Evolutionary conservation across 1,284 basidiomycete species (phyloP), one percentile per base, ranked within the genome.

Genomic region (Anthracocystis setariae): DNA sequence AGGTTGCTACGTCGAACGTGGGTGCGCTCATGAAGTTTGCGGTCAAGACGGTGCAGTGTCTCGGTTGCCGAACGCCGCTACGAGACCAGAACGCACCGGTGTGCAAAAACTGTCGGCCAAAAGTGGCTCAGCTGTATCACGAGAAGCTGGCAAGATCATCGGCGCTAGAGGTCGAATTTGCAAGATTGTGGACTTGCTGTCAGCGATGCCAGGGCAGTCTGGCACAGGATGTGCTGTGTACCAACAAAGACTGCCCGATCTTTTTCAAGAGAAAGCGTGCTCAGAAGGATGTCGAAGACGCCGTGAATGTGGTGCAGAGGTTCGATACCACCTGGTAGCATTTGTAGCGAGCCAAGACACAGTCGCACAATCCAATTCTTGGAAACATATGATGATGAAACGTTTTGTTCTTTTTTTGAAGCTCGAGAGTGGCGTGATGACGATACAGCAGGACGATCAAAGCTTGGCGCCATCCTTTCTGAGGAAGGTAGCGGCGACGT

Each of bases 241-340:
- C 92, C 0, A 95, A 92, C 80, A 94, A 92, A 80, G 95, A 98
- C 84, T 98, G 95, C 76, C 95, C 95, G 0, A 98, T 98, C 69
- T 98, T 94, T 84, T 98, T 98, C 83, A 93, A 95, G 89, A 86
- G 95, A 15, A 79, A 79, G 51, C 65, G 78, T 15, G 78, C 74
- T 5, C 78, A 79, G 43, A 78, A 76, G 66, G 78, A 79, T 46
- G 75, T 71, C 15, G 78, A 79, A 48, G 78, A 79, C 38, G 74
- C 74, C 1, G 70, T 64, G 5, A 40, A 64, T 3, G 74, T 77
- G 8, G 55, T 79, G 23, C 70, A 79, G 51, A 66, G 78, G 5
- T 79, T 79, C 45, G 76, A 79, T 56, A 67, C 62, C 1, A 47
- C 61, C 0, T 76, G 74, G 74, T 78, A 45, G 20, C 18, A 18